Evolutionary conservation across 1,139 yeast species (phyloP), one percentile per base, ranked within the genome.

Genomic region (Geotrichum siamense): DNA sequence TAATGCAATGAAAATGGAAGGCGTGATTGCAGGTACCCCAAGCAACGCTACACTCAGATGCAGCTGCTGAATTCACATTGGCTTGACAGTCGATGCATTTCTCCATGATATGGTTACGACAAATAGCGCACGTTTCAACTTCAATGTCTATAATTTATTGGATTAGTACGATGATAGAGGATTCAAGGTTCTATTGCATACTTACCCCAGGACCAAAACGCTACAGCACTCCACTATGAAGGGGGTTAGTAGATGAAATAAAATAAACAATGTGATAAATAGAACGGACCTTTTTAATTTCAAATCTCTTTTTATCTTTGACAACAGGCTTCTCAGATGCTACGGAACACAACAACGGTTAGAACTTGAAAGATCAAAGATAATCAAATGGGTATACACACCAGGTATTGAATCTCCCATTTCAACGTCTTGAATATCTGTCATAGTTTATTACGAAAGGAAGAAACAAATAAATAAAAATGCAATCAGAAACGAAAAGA

Each of bases 121-220:
- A 93, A 62, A 93, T 93, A 37, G 99, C 97, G 70, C 99, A 93
- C 47, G 86, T 87, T 55, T 93, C 98, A 48, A 91, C 94, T 42
- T 81, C 93, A 49, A 87, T 84, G 65, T 86, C 78, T 60, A 35
- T 30, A 6, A 6, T 5, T 6, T 6, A 30, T 23, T 6, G 6
- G 6, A 23, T 8, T 8, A 17, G 15, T 30, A 19, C n/a, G 13
- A 9, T 15, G 25, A 35, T 17, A 17, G 10, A 37, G 21, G n/a
- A 22, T 6, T n/a, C 15, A 12, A 10, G 20, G 5, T 21, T 22
- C 12, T 30, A 28, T 28, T 28, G 15, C 9, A 29, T 59, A 71
- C 74, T 59, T 71, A 72, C 79, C 97, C 98, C 98, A 93, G 1
- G 96, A 87, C 99, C 99, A 93, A 60, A 91, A 87, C 15, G 98